Conservation (phyloP, 2,329 filamentous ascomycete genomes). For the Tolypocladium amazonense region DNA sequence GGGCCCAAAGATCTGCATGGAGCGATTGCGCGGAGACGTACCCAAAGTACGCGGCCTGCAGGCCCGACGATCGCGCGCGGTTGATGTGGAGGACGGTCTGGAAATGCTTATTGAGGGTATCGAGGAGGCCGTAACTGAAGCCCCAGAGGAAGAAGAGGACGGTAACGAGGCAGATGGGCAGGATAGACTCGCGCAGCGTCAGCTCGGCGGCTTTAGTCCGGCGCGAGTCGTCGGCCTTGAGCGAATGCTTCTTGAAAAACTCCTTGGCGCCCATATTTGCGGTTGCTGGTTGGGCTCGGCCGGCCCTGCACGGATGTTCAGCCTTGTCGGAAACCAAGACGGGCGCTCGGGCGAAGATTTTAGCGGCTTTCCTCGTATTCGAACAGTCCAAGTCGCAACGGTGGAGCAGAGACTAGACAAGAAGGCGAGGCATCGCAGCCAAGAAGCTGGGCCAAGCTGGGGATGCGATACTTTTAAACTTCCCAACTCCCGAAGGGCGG, state of each 20-base stretch:
- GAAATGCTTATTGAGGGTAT: conserved; percentile 40
- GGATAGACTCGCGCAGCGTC: conserved; percentile 55
- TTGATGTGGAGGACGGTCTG: conserved; percentile 33
- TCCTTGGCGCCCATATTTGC: conserved; percentile 27
- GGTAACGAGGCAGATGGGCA: conserved; percentile 48
- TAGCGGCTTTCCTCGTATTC: neutral
- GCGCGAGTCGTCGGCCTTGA: conserved; percentile 30
- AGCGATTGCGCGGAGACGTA: conserved; percentile 20
- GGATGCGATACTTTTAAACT: neutral
- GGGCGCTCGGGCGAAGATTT: neutral
- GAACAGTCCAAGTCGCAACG: neutral
- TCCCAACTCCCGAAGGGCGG: neutral
- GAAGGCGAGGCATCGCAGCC: neutral
- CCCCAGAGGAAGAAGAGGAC: conserved; percentile 36
- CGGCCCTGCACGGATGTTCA: neutral
- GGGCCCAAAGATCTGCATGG: neutral
- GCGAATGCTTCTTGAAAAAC: conserved; percentile 33
- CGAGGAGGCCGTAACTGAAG: conserved; percentile 34
- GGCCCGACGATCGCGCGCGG: conserved; percentile 32
- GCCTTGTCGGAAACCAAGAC: neutral
- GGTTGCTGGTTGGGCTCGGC: neutral
- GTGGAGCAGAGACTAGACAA: neutral
- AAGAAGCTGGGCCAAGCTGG: neutral
- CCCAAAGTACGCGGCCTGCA: conserved; percentile 45
- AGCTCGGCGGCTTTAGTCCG: conserved; percentile 40